Percentiles rank a stretch among this genome's conserved stretches.
These are phyloP conservation scores for Xylariaceae sp. DNA, from an alignment of 2,329 filamentous ascomycete species.

Conservation along the genomic window DNA sequence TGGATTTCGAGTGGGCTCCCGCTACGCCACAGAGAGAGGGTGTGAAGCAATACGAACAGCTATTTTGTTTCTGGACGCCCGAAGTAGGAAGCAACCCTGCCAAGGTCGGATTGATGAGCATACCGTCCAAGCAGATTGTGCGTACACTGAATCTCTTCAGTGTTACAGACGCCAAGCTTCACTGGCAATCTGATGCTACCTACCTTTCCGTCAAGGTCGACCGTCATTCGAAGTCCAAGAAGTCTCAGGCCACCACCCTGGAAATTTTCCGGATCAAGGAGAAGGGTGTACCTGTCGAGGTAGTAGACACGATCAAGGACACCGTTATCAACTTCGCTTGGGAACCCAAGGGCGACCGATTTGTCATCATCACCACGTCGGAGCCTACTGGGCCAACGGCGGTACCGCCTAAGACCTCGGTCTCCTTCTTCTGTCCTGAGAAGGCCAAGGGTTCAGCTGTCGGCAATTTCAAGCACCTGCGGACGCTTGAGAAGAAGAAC, in stretches of 20 bases:
- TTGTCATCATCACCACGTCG: slow-evolving; percentile 92
- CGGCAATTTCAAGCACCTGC: slow-evolving; percentile 94
- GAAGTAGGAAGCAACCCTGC: slow-evolving; percentile 97
- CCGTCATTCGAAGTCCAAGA: slow-evolving; percentile 97
- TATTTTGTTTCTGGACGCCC: slow-evolving; percentile 98
- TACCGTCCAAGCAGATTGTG: slow-evolving; percentile 90
- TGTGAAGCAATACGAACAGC: slow-evolving; percentile 87
- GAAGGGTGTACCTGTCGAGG: slow-evolving; percentile 97
- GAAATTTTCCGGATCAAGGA: slow-evolving; percentile 97
- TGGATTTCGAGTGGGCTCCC: slow-evolving; percentile 98
- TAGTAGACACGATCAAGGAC: slow-evolving; percentile 95
- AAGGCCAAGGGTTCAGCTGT: slow-evolving; percentile 76
- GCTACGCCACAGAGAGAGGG: slow-evolving; percentile 75
- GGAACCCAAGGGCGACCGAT: slow-evolving; percentile 97
- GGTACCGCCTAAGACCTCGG: slow-evolving; percentile 87
- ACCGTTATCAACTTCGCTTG: slow-evolving; percentile 99
- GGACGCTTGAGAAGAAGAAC: slow-evolving; percentile 97
- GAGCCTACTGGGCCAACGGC: slow-evolving; percentile 74
- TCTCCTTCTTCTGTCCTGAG: slow-evolving; percentile 95
- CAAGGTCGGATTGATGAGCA: slow-evolving; percentile 92
- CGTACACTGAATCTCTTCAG: slow-evolving; percentile 96
- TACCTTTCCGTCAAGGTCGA: slow-evolving; percentile 99
- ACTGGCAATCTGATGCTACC: slow-evolving; percentile 93
- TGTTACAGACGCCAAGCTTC: slow-evolving; percentile 92
- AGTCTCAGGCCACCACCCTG: slow-evolving; percentile 91